phyloP scores from a whole-genome alignment of 805 yeast genomes.

The Helenozyma baotianmanensis region DNA sequence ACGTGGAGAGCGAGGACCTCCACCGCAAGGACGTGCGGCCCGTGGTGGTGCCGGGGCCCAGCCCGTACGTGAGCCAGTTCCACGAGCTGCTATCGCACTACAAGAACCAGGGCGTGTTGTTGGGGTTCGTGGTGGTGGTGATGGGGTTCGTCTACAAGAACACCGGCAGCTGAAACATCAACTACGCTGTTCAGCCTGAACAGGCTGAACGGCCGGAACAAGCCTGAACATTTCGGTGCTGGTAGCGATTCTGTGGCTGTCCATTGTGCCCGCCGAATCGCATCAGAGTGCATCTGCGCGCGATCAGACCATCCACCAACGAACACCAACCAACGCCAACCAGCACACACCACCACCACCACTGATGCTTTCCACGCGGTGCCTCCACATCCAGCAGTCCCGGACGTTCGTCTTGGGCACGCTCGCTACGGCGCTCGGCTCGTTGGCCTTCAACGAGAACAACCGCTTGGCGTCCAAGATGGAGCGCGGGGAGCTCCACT shows the following conservation, averaged over 20 bases:
- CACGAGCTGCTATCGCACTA: conserved; percentile 5
- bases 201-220: no score
- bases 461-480: conserved; percentile 57
- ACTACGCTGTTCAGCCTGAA: no score
- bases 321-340: neutral
- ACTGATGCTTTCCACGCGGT: no score
- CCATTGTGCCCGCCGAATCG: neutral
- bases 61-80: conserved; percentile 4
- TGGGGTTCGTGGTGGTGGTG: conserved; percentile 11
- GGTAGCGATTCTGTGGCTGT: no score
- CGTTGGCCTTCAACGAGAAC: conserved; percentile 36
- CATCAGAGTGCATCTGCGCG: conserved; percentile 2
- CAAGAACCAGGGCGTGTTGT: conserved; percentile 10
- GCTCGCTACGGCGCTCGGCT: conserved; percentile 19
- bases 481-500: conserved; percentile 47
- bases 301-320: neutral
- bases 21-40: no score
- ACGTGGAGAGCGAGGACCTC: neutral
- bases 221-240: no score
- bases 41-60: neutral
- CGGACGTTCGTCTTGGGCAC: conserved; percentile 12
- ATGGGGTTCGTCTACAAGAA: conserved; percentile 13
- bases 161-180: neutral
- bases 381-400: no score
- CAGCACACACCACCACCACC: no score